Evolutionary conservation across 2,329 filamentous ascomycete genomes (phyloP), one percentile per base, ranked within the genome.

Genomic region (Pyrenophora graminea): DNA sequence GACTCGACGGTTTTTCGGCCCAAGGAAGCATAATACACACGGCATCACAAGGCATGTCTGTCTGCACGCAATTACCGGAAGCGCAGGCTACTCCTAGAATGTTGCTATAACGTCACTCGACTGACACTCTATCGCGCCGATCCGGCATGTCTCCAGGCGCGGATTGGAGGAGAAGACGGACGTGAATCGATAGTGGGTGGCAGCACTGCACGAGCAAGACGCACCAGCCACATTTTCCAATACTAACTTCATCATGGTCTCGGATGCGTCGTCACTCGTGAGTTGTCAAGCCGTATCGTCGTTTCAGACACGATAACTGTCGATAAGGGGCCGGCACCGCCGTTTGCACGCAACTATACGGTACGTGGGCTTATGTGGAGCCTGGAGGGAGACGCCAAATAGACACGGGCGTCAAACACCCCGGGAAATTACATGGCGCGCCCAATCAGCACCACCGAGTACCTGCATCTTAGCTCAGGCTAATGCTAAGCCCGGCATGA

Each of bases 401-500:
- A 66, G 65, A 30, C 61, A 56, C 45, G 55, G 51, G 59, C 55
- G 60, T 59, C 54, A 59, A 50, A 54, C 44, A 8, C 34, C 43
- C 41, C 62, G 55, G 63, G 59, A 66, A 60, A 64, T 65, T 67
- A 53, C 45, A 65, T 66, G 60, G 52, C 34, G 40, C 51, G 46
- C 45, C 66, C 64, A 70, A 68, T 69, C 49, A 63, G 19, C 30
- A 18, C n/a, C 3, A 5, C n/a, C 18, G 10, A 9, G 68, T 69
- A 58, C 68, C 68, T 71, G 67, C 48, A 21, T 34, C 52, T 59
- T 52, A 53, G 53, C 50, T 33, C 45, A 47, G 34, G 41, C 64
- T 62, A 66, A 48, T 49, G 39, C 51, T 32, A 21, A 53, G 52
- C 47, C 45, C 53, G 62, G 59, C 54, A 60, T 58, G 61, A 63